These are phyloP conservation scores for Pseudogymnoascus sp. DNA, from an alignment of 2,329 filamentous ascomycete species.

Conservation along the genomic window DNA sequence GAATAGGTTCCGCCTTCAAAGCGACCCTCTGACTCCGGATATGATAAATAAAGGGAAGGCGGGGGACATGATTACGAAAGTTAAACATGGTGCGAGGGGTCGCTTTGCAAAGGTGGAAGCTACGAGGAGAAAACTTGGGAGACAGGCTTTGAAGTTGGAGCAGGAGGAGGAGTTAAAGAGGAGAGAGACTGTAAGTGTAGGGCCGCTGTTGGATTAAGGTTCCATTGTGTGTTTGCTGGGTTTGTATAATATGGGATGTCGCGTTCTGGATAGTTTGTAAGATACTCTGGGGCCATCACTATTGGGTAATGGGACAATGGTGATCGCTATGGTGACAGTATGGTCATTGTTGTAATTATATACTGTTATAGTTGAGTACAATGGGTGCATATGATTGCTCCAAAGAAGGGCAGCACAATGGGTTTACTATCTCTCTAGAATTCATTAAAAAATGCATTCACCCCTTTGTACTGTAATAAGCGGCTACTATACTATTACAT, in stretches of 20 bases:
- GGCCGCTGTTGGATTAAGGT: constrained; percentile 36
- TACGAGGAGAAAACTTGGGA: constrained; percentile 43
- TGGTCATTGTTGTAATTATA: background rate
- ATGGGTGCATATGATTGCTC: background rate
- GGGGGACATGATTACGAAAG: constrained; percentile 83
- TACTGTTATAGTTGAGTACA: background rate
- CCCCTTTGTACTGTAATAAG: background rate
- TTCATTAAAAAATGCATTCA: background rate
- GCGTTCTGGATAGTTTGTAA: background rate
- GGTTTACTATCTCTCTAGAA: background rate
- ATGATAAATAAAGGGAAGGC: constrained; percentile 73
- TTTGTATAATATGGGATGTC: constrained; percentile 4
- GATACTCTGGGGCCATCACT: background rate
- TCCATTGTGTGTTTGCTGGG: background rate
- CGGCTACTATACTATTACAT: background rate
- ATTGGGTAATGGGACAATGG: background rate
- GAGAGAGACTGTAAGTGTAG: constrained; percentile 48
- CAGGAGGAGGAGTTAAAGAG: constrained; percentile 33
- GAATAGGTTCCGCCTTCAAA: constrained; percentile 53
- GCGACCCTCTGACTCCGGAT: constrained; percentile 44
- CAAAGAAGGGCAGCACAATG: background rate
- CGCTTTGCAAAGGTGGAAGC: constrained; percentile 48
- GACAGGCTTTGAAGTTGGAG: constrained; percentile 31
- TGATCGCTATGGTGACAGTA: background rate
- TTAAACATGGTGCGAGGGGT: constrained; percentile 72